Conservation (phyloP, 306 rosid species). For the Medicago lupulina region DNA sequence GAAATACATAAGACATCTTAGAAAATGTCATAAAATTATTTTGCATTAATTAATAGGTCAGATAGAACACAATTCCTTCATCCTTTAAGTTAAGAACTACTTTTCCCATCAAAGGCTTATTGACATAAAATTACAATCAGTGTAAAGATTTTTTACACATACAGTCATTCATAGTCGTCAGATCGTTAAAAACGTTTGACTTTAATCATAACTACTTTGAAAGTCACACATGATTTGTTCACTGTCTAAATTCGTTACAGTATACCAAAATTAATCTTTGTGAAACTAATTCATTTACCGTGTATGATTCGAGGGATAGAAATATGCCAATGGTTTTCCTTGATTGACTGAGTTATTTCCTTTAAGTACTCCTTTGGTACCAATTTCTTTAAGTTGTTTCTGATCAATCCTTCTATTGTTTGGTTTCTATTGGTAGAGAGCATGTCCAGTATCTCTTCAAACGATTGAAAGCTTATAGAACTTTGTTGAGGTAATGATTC, state of each 20-base stretch:
- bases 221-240: neutral
- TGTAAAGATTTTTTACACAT: neutral
- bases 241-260: neutral
- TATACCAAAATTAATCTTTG: neutral
- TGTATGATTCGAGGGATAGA: slow-evolving; percentile 60
- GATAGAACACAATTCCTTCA: too few relatives aligned
- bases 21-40: slow-evolving; percentile 7
- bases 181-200: neutral
- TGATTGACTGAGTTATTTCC: slow-evolving; percentile 47
- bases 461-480: slow-evolving; percentile 51
- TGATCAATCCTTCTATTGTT: slow-evolving; percentile 50
- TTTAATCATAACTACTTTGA: neutral
- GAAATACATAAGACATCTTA: neutral
- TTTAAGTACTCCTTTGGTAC: slow-evolving; percentile 48
- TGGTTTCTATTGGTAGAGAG: slow-evolving; percentile 52
- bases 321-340: slow-evolving; percentile 40
- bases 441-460: slow-evolving; percentile 52
- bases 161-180: neutral
- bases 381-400: slow-evolving; percentile 48
- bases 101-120: too few relatives aligned
- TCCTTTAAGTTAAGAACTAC: too few relatives aligned
- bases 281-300: slow-evolving; percentile 44
- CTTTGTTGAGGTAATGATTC: slow-evolving; percentile 31
- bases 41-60: neutral
- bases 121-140: too few relatives aligned